phyloP scores from a whole-genome alignment of 208 protist genomes.

The Trypanosoma avium region DNA sequence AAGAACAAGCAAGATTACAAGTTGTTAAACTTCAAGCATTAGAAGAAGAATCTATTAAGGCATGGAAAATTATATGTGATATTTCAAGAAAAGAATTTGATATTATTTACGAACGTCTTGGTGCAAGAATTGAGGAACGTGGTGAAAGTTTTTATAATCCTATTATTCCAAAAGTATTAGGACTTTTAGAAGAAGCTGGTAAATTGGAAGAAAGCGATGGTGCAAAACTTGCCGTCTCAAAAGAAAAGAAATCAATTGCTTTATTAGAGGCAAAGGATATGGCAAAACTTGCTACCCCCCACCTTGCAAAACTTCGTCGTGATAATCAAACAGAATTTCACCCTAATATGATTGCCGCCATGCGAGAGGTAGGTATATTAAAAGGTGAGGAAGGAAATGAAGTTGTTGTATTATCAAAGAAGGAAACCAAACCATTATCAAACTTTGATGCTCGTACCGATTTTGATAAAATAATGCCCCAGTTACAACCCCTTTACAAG shows the following conservation, averaged over 20 bases:
- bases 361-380: constrained; percentile 72
- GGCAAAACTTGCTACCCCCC: constrained; percentile 75
- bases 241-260: constrained; percentile 57
- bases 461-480: constrained; percentile 78
- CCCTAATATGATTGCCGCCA: constrained; percentile 76
- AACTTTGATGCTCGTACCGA: constrained; percentile 87
- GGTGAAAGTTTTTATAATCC: constrained; percentile 97
- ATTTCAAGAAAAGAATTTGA: constrained; percentile 94
- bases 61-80: constrained; percentile 94
- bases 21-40: constrained; percentile 91
- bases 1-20: constrained; percentile 84
- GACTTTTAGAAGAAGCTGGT: constrained; percentile 74
- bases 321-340: constrained; percentile 55
- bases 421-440: constrained; percentile 82
- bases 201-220: constrained; percentile 84
- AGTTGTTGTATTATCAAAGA: constrained; percentile 81
- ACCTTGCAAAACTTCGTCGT: constrained; percentile 58
- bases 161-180: constrained; percentile 85
- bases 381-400: constrained; percentile 74
- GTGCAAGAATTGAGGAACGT: constrained; percentile 82
- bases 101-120: constrained; percentile 91
- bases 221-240: constrained; percentile 84
- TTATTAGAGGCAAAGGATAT: constrained; percentile 80
- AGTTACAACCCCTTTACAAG: constrained; percentile 78
- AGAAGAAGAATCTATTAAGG: constrained; percentile 76